Evolutionary conservation across 2,329 filamentous ascomycete species (phyloP).

Genomic region (Arthrobotrys entomopaga): DNA sequence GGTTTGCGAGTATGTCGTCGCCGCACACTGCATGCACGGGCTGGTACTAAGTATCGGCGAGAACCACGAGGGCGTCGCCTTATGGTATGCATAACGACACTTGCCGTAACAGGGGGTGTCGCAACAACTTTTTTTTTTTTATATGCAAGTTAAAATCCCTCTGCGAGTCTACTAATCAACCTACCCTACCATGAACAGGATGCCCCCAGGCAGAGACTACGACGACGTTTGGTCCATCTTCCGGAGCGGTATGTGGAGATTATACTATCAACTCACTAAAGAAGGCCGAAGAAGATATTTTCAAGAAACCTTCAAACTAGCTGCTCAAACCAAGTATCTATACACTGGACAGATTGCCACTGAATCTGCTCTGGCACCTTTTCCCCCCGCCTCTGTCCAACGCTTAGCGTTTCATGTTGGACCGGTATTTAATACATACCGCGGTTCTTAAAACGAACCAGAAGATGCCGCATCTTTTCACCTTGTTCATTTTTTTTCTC

Average conservation of each 20-base stretch:
- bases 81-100: constrained; percentile 71
- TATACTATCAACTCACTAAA: constrained; percentile 76
- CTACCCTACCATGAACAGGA: constrained; percentile 66
- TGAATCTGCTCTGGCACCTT: constrained; percentile 56
- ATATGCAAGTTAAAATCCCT: neutral
- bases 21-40: constrained; percentile 78
- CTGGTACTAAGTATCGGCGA: constrained; percentile 78
- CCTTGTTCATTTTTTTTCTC: too few relatives aligned
- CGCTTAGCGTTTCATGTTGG: constrained; percentile 56
- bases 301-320: constrained; percentile 77
- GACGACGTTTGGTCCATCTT: constrained; percentile 78
- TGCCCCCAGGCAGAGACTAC: constrained; percentile 77
- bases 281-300: constrained; percentile 81
- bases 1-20: constrained; percentile 80
- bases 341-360: constrained; percentile 55
- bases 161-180: constrained; percentile 13
- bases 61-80: constrained; percentile 79
- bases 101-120: neutral
- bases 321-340: constrained; percentile 75
- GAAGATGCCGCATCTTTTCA: neutral
- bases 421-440: constrained; percentile 55
- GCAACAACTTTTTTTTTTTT: too few relatives aligned
- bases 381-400: constrained; percentile 44
- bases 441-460: constrained; percentile 21
- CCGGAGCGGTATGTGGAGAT: constrained; percentile 79